Base-by-base conservation (phyloP, 345 rosid species). In the Aegle marmelos region DNA sequence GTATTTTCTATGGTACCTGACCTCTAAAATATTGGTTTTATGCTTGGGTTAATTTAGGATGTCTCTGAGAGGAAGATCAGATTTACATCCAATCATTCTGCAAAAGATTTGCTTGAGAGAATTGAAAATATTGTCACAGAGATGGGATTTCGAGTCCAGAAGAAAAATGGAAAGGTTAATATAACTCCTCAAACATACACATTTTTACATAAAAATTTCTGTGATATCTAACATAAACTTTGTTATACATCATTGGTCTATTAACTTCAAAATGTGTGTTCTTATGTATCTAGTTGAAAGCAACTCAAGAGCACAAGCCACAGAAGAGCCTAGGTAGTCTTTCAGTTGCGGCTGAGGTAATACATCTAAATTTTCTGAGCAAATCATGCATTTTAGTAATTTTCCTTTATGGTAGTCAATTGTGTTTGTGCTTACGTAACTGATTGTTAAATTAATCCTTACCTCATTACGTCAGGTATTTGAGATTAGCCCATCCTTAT, bases 51-150 rank as follows among this genome's bases (percentile, higher is more conserved):
- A 25, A 57, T 73, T 24, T 53, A 95, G 99, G 91, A 91, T 74
- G 85, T 91, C 68, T 95, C 99, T 5, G 94, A 95, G 85, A 91
- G 99, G 87, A 95, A 91, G 82, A 88, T 93, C 83, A 90, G 97
- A 79, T 95, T 95, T 77, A 90, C 99, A 72, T 95, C 98, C 78
- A 87, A 88, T 89, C 90, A 76, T 76, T 89, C 90, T 2, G 87
- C 86, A 10, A 94, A 87, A 82, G 90, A 95, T 78, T 83, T 93
- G 89, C 85, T 92, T 3, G 90, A 90, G 85, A 91, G 87, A 87
- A 93, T 95, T 21, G 95, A 93, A 76, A 82, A 84, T 64, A 84
- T 77, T 2, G 96, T 81, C 19, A 91, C 84, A 4, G 88, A 89
- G 83, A 95, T 95, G 99, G 98, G 99, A 79, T 95, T 85, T 78